Conservation (phyloP, 2,329 filamentous ascomycete species). For the Diaporthe sp. region DNA sequence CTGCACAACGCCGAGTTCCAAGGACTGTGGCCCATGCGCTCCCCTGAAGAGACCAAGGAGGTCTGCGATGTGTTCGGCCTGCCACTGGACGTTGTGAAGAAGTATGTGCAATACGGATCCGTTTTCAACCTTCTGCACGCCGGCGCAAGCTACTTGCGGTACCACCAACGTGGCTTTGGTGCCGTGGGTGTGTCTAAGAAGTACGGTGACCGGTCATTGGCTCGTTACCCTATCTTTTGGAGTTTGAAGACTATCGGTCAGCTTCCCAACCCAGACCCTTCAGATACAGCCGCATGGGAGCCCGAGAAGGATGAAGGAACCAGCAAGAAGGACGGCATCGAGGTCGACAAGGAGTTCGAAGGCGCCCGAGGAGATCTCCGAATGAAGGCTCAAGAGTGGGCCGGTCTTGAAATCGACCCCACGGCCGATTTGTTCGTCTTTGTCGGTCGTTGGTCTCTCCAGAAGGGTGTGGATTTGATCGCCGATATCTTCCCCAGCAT, state of each 20-base stretch:
- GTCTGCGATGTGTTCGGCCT: slow-evolving; percentile 73
- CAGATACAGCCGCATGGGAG: slow-evolving; percentile 69
- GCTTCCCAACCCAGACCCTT: slow-evolving; percentile 73
- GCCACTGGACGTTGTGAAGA: slow-evolving; percentile 61
- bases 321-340: slow-evolving; percentile 57
- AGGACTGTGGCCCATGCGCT: slow-evolving; percentile 74
- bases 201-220: slow-evolving; percentile 74
- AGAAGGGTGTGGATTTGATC: slow-evolving; percentile 76
- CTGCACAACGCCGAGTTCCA: slow-evolving; percentile 77
- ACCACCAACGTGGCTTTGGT: slow-evolving; percentile 73
- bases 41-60: slow-evolving; percentile 68
- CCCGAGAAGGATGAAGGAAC: slow-evolving; percentile 56
- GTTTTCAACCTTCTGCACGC: slow-evolving; percentile 74
- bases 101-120: slow-evolving; percentile 74
- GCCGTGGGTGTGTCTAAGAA: slow-evolving; percentile 74
- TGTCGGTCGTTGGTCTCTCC: slow-evolving; percentile 76
- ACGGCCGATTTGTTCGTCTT: slow-evolving; percentile 76
- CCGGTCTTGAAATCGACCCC: slow-evolving; percentile 70
- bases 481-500: slow-evolving; percentile 73
- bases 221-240: slow-evolving; percentile 77
- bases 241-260: slow-evolving; percentile 70
- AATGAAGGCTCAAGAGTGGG: slow-evolving; percentile 75
- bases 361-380: slow-evolving; percentile 62
- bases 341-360: slow-evolving; percentile 67
- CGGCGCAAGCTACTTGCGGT: slow-evolving; percentile 69